Percentiles rank a stretch among this genome's conserved stretches.
These are phyloP conservation scores for Lagenaria siceraria DNA, from an alignment of 306 rosid species.

Conservation along the genomic window DNA sequence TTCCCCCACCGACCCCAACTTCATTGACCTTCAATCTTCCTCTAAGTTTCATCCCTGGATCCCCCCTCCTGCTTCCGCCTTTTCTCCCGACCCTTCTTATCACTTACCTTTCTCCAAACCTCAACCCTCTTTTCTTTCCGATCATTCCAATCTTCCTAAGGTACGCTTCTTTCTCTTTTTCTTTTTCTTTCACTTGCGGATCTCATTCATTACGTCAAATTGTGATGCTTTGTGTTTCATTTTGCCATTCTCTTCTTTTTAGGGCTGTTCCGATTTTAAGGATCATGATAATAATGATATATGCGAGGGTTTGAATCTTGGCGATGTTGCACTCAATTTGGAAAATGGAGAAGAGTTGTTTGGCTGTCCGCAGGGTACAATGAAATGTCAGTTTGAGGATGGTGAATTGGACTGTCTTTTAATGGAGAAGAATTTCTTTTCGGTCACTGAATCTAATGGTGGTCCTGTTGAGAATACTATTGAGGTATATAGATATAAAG, in stretches of 20 bases:
- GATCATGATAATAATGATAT: conserved; percentile 35
- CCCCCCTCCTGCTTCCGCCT: conserved; percentile 10
- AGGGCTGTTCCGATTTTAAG: conserved; percentile 35
- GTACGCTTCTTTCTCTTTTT: conserved; percentile 7
- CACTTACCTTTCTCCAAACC: conserved; percentile 15
- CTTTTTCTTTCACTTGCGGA: background rate
- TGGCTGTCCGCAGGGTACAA: conserved; percentile 30
- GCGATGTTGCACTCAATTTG: conserved; percentile 24
- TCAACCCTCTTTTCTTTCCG: conserved; percentile 20
- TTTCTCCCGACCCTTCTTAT: conserved; percentile 17
- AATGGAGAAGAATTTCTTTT: conserved; percentile 33
- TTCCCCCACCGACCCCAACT: no score
- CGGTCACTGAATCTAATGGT: conserved; percentile 45
- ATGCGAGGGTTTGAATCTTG: conserved; percentile 42
- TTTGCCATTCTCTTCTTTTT: background rate
- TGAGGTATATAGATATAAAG: conserved; percentile 33
- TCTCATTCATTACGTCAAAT: background rate
- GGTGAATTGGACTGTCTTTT: conserved; percentile 45
- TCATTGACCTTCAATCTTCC: conserved; percentile 18
- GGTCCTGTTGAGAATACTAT: conserved; percentile 30
- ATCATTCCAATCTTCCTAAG: conserved; percentile 34
- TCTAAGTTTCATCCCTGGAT: conserved; percentile 36
- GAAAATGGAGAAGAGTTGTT: conserved; percentile 38
- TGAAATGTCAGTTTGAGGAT: conserved; percentile 35
- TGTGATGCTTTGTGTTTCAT: background rate